Percentiles rank a stretch among this genome's conserved stretches.
phyloP scores from a whole-genome alignment of 306 rosid species.

The Abrus precatorius region DNA sequence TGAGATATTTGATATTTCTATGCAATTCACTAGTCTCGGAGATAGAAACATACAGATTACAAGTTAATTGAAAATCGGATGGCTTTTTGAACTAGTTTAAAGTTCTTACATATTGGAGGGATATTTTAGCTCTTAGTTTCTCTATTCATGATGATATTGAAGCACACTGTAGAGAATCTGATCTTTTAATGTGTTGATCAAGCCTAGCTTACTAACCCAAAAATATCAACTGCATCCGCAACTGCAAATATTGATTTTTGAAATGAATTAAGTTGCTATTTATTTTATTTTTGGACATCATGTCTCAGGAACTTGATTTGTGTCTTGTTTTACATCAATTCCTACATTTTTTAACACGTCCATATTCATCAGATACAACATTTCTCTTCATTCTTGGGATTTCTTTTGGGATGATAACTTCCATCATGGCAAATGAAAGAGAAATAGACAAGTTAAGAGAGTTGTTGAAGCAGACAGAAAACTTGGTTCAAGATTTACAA shows the following conservation, averaged over 20 bases:
- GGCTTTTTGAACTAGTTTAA: slow-evolving; percentile 26
- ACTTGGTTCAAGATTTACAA: slow-evolving; percentile 90
- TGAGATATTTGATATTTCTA: slow-evolving; percentile 26
- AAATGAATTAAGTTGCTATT: slow-evolving; percentile 24
- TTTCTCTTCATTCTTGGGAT: slow-evolving; percentile 79
- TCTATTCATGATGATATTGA: neutral
- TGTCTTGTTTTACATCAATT: slow-evolving; percentile 34
- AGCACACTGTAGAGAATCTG: neutral
- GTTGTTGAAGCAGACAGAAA: slow-evolving; percentile 72
- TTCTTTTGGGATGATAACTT: slow-evolving; percentile 73
- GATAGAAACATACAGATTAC: slow-evolving; percentile 1
- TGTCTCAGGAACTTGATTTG: slow-evolving; percentile 26
- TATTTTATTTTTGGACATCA: slow-evolving; percentile 27
- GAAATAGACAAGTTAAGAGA: slow-evolving; percentile 71
- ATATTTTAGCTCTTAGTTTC: slow-evolving; percentile 33
- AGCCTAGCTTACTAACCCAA: slow-evolving; percentile 32
- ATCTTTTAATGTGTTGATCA: neutral
- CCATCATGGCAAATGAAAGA: slow-evolving; percentile 58
- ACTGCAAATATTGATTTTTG: slow-evolving; percentile 30
- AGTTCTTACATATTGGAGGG: neutral
- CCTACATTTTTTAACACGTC: slow-evolving; percentile 45
- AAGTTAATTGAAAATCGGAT: slow-evolving; percentile 7
- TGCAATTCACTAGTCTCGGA: neutral
- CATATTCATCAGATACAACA: slow-evolving; percentile 57
- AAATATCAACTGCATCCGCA: slow-evolving; percentile 8